A percentile compares a stretch with the other conserved stretches of the same genome.
These are phyloP conservation scores for Pyrus communis DNA, from an alignment of 306 rosid species.

Conservation along the genomic window DNA sequence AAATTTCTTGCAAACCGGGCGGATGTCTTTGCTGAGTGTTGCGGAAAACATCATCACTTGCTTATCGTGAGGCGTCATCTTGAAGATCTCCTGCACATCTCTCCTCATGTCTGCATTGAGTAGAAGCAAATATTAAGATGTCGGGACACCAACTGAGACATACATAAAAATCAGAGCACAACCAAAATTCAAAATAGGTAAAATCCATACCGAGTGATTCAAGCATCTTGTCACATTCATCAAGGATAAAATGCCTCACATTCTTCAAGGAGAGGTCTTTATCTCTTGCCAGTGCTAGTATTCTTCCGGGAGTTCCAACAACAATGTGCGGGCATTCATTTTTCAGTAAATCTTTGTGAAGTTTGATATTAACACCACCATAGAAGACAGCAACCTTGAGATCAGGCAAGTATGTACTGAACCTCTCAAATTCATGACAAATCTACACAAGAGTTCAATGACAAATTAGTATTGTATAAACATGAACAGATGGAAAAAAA, in stretches of 20 bases:
- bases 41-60: conserved; percentile 99
- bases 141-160: not conserved
- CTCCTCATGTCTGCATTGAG: conserved; percentile 86
- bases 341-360: conserved; percentile 83
- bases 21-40: conserved; percentile 98
- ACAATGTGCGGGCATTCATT: conserved; percentile 99
- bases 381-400: conserved; percentile 98
- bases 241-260: conserved; percentile 89
- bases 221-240: conserved; percentile 98
- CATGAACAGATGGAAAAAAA: not conserved
- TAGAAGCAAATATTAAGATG: conserved; percentile 6
- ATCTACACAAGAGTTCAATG: conserved; percentile 35
- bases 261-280: conserved; percentile 89
- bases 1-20: conserved; percentile 98
- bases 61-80: conserved; percentile 98
- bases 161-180: not conserved
- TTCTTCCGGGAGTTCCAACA: conserved; percentile 99
- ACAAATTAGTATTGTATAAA: not conserved
- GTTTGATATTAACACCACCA: conserved; percentile 90
- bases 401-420: conserved; percentile 85
- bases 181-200: not conserved
- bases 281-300: conserved; percentile 73
- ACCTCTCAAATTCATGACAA: conserved; percentile 97
- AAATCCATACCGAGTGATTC: conserved; percentile 77
- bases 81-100: conserved; percentile 96